Base-by-base conservation (phyloP, 495 filamentous ascomycete genomes). In the Cryomyces antarcticus region DNA sequence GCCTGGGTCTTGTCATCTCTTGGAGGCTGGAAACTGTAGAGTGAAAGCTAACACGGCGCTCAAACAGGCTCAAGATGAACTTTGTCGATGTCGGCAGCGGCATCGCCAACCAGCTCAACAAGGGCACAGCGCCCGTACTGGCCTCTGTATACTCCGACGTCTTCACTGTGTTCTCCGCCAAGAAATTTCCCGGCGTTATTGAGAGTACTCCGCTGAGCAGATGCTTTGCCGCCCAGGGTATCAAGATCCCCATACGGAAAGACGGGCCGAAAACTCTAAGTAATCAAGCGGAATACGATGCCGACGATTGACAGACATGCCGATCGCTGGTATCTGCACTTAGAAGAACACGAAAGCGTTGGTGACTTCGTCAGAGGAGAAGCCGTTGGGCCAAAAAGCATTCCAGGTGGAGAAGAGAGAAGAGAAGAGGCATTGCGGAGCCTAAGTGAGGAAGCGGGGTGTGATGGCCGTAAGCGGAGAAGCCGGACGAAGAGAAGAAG, bases 121-220 rank as follows among this genome's bases (percentile, higher is more conserved):
- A 74, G 28, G 80, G 78, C 37, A 76, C 71, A 34, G 84, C 85
- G 0, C 84, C 81, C 0, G 78, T 96, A 28, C 71, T 97, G 2
- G 89, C 89, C 2, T 80, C 77, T 3, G 80, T 78, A 49, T 97
- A 89, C 58, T 85, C 78, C 31, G 82, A 94, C 10, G 69, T 74
- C 12, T 96, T 97, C 69, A 82, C 89, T 47, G 89, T 97, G 37
- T 96, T 77, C 58, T 86, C 78, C 5, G 89, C 89, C 31, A 97
- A 97, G 70, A 93, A 93, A 50, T 97, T 97, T 67, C 88, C 89
- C 0, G 89, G 89, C 45, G 89, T 97, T 1, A 92, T 93, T 49
- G 88, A 95, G 56, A 88, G 80, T 57, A 97, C 89, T 2, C 59
- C 71, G n/a, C 62, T 97, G 13, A 94, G 86, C 68, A 94, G 92